These are phyloP conservation scores for Polytolypa hystricis DNA, from an alignment of 2,329 filamentous ascomycete genomes.

Conservation along the genomic window DNA sequence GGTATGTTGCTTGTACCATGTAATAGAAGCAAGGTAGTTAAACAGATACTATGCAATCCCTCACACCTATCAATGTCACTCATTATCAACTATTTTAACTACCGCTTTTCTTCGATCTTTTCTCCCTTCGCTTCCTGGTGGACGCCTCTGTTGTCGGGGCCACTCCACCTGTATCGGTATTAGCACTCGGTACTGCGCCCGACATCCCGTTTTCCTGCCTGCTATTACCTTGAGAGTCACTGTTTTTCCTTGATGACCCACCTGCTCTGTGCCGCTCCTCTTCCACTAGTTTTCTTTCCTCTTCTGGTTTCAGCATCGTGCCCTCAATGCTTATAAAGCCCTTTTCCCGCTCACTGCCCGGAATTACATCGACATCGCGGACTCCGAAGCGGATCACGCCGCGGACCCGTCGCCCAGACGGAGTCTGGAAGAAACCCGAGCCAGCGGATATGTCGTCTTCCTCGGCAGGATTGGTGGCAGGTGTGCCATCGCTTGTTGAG, in stretches of 20 bases:
- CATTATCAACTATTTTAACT: slow-evolving; percentile 9
- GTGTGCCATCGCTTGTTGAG: slow-evolving; percentile 20
- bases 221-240: neutral
- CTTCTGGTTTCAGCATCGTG: slow-evolving; percentile 62
- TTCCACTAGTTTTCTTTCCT: slow-evolving; percentile 50
- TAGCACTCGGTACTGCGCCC: slow-evolving; percentile 16
- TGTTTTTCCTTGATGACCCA: slow-evolving; percentile 26
- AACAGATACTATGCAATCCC: neutral
- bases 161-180: slow-evolving; percentile 1
- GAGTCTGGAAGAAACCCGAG: slow-evolving; percentile 67
- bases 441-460: slow-evolving; percentile 43
- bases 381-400: slow-evolving; percentile 67
- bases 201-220: slow-evolving; percentile 10
- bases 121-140: neutral
- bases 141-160: neutral
- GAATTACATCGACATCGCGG: slow-evolving; percentile 63
- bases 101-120: neutral
- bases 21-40: too few species aligned
- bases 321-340: slow-evolving; percentile 80
- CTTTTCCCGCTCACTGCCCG: slow-evolving; percentile 58
- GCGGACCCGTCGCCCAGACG: slow-evolving; percentile 54
- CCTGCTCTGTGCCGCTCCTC: slow-evolving; percentile 37
- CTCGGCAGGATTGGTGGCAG: slow-evolving; percentile 29
- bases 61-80: too few species aligned
- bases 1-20: too few species aligned